A percentile compares a stretch with the other conserved stretches of the same genome.
These are phyloP conservation scores for Aspergillus niger DNA, from an alignment of 2,329 filamentous ascomycete species.

Conservation along the genomic window DNA sequence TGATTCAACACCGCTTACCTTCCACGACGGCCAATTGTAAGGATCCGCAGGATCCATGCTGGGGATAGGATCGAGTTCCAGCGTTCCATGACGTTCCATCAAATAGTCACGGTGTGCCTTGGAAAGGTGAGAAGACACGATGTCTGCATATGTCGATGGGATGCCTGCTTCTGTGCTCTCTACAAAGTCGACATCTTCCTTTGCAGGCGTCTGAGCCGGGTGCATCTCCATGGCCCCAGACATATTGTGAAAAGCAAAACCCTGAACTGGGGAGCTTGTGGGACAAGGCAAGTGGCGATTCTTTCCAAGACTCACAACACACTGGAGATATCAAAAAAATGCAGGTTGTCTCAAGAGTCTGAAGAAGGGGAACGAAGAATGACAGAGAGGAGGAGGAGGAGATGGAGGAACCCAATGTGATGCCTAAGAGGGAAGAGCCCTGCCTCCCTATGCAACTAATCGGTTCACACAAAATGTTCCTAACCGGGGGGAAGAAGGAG, in stretches of 20 bases:
- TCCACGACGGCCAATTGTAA: constrained; percentile 60
- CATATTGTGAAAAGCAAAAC: constrained; percentile 19
- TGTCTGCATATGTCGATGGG: constrained; percentile 28
- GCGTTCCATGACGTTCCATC: constrained; percentile 55
- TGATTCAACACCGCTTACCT: constrained; percentile 35
- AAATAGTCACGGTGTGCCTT: constrained; percentile 50
- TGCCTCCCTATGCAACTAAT: background rate
- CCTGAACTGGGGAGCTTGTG: background rate
- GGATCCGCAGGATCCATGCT: constrained; percentile 55
- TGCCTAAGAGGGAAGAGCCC: background rate
- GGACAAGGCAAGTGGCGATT: background rate
- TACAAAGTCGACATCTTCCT: constrained; percentile 31
- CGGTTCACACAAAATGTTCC: background rate
- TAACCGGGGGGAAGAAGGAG: background rate
- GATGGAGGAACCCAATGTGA: background rate
- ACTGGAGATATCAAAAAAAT: background rate
- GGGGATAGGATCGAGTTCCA: constrained; percentile 58
- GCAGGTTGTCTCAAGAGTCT: background rate
- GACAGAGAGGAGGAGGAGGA: background rate
- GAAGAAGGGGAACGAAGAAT: background rate
- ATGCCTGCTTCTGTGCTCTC: constrained; percentile 32
- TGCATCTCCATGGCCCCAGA: constrained; percentile 31
- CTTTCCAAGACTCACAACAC: background rate
- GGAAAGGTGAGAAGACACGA: constrained; percentile 30
- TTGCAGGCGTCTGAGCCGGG: constrained; percentile 19